A percentile compares a stretch with the other conserved stretches of the same genome.
These are phyloP conservation scores for Pseudofabraea citricarpa DNA, from an alignment of 2,329 filamentous ascomycete species.

Conservation along the genomic window DNA sequence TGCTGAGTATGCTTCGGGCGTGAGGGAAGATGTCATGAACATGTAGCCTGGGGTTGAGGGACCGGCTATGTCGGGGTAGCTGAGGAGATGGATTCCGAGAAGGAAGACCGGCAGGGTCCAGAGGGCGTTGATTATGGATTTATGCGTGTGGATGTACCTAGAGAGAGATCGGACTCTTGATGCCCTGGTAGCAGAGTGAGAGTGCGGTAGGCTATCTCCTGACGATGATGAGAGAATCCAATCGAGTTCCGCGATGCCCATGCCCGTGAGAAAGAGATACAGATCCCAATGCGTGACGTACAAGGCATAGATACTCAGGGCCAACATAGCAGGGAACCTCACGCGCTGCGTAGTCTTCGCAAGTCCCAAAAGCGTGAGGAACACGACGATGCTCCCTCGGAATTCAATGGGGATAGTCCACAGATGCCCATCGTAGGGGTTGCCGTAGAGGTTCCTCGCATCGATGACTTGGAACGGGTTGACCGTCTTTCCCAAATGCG, in stretches of 20 bases:
- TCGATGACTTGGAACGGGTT: slow-evolving; percentile 6
- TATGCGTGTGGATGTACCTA: neutral
- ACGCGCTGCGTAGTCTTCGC: neutral
- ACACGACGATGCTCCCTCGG: slow-evolving; percentile 7
- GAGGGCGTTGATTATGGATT: neutral
- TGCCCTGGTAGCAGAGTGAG: neutral
- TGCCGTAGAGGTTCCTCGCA: slow-evolving; percentile 1
- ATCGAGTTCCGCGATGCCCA: slow-evolving; percentile 1
- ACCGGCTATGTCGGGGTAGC: slow-evolving; percentile 3
- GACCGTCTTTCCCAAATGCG: neutral
- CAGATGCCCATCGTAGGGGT: slow-evolving; percentile 8
- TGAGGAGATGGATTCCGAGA: slow-evolving; percentile 3
- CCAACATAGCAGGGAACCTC: neutral
- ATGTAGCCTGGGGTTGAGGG: slow-evolving; percentile 3
- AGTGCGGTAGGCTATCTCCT: neutral
- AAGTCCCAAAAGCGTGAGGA: slow-evolving; percentile 3
- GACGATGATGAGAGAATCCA: neutral
- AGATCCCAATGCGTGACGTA: slow-evolving; percentile 4
- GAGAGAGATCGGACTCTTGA: neutral
- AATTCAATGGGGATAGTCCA: slow-evolving; percentile 14
- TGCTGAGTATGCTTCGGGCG: neutral
- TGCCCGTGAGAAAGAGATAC: slow-evolving; percentile 4
- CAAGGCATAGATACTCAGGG: slow-evolving; percentile 3
- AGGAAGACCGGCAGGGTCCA: slow-evolving; percentile 7
- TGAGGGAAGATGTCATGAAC: neutral